These are phyloP conservation scores for Dipodascopsis tothii DNA, from an alignment of 805 yeast species.

Conservation along the genomic window DNA sequence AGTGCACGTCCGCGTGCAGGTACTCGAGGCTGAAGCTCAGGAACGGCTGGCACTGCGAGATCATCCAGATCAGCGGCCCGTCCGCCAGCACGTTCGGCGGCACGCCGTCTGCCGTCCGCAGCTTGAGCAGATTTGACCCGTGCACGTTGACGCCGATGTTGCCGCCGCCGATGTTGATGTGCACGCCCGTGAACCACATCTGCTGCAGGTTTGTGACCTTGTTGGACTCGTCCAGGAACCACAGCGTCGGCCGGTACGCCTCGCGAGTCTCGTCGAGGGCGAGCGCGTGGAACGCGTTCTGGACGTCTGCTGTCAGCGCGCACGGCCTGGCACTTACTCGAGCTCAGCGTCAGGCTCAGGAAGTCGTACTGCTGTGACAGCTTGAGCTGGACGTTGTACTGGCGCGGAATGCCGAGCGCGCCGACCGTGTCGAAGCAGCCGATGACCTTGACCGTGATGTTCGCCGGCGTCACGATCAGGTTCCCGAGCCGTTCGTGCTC, in stretches of 20 bases:
- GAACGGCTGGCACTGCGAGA: slow-evolving; percentile 2
- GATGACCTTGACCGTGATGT: slow-evolving; percentile 5
- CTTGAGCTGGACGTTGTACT: background rate
- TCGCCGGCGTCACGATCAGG: background rate
- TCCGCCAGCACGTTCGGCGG: slow-evolving; percentile 12
- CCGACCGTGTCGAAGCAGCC: slow-evolving; percentile 23
- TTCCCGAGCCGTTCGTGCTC: background rate
- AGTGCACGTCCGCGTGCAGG: slow-evolving; percentile 5
- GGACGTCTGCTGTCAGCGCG: slow-evolving; percentile 5
- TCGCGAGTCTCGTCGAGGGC: slow-evolving; percentile 14
- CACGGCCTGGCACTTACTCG: slow-evolving; percentile 5
- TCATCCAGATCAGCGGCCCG: slow-evolving; percentile 18
- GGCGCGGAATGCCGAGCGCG: slow-evolving; percentile 14
- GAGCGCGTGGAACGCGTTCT: slow-evolving; percentile 17
- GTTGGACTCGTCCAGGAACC: slow-evolving; percentile 7
- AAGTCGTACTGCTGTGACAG: slow-evolving; percentile 2
- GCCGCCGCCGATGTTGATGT: slow-evolving; percentile 19
- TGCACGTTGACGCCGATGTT: background rate
- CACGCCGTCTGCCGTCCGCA: background rate
- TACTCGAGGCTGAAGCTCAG: slow-evolving; percentile 6
- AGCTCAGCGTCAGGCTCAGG: slow-evolving; percentile 5
- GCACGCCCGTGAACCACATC: slow-evolving; percentile 18
- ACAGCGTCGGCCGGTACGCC: slow-evolving; percentile 10
- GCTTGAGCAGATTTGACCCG: slow-evolving; percentile 5
- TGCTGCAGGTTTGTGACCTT: slow-evolving; percentile 5